A percentile compares a stretch with the other conserved stretches of the same genome.
Conservation (phyloP, 1,284 basidiomycete genomes). For the Rhodotorula mucilaginosa region DNA sequence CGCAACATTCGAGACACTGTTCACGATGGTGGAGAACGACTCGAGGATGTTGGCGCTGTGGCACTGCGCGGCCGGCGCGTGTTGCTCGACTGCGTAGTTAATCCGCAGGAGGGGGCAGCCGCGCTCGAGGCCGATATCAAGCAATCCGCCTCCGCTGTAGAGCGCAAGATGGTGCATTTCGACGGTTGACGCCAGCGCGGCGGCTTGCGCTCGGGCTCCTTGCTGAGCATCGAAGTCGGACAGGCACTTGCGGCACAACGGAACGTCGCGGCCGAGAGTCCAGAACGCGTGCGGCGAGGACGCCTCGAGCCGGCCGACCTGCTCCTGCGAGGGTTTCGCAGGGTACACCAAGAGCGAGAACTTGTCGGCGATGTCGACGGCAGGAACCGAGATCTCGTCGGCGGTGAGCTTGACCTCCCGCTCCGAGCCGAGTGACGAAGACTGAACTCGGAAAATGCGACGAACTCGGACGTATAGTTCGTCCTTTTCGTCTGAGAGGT, state of each 20-base stretch:
- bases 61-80: conserved; percentile 3
- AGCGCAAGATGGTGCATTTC: background rate
- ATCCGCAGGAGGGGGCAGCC: conserved; percentile 1
- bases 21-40: background rate
- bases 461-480: background rate
- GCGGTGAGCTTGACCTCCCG: no score
- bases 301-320: background rate
- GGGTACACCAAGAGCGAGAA: background rate
- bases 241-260: background rate
- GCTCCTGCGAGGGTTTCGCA: no score
- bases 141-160: conserved; percentile 13
- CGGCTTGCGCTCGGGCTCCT: background rate
- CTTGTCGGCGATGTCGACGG: background rate
- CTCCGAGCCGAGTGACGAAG: background rate
- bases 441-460: no score
- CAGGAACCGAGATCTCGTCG: background rate
- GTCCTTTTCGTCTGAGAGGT: background rate
- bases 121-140: conserved; percentile 4
- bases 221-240: background rate
- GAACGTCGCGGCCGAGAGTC: background rate
- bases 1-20: background rate
- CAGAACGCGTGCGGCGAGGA: background rate
- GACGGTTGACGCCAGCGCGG: no score
- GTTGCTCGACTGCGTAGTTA: conserved; percentile 8
- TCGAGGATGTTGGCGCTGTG: background rate